Base-by-base conservation (phyloP, 2,329 filamentous ascomycete species). In the Colletotrichum neosansevieriae region DNA sequence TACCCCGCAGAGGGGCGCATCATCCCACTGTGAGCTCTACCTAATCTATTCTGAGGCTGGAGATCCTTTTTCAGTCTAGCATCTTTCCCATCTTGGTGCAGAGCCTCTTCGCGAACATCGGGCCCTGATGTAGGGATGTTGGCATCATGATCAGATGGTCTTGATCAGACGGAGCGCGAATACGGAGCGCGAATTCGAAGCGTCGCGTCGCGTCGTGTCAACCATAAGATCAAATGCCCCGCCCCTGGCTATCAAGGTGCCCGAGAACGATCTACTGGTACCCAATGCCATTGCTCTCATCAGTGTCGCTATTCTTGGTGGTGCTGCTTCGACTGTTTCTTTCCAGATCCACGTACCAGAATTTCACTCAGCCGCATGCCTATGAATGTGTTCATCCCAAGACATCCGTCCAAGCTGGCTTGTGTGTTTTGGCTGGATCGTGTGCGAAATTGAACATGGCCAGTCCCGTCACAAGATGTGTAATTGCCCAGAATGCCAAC, bases 1-100 rank as follows among this genome's bases (percentile, higher is more conserved):
- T n/a, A 65, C 66, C 66, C 66, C 66, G 66, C 66, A 69, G 42
- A 69, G 66, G 62, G 62, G 66, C 62, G 45, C 62, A 47, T 60
- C 66, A 45, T 59, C 47, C 62, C 56, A 63, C 62, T 47, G 19
- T 57, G 34, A 44, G 47, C 58, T 51, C 36, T 63, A 60, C 44
- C 36, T 53, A 24, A 51, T 67, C 40, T 45, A 45, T 38, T 67
- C 60, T 24, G 38, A 64, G 47, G 53, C 34, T 53, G 32, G 60
- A 58, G 53, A 42, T 47, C 59, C 58, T 17, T 44, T 64, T 58
- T 51, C 34, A 44, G 64, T 24, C 34, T 58, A 42, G 44, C 49
- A 61, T 51, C 6, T 49, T 61, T 53, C 38, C 15, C 32, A 12
- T 42, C 32, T 51, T 29, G 54, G 24, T 50, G 45, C 62, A 44